These are phyloP conservation scores for Geotrichum restrictum DNA, from an alignment of 1,139 yeast species.

Conservation along the genomic window DNA sequence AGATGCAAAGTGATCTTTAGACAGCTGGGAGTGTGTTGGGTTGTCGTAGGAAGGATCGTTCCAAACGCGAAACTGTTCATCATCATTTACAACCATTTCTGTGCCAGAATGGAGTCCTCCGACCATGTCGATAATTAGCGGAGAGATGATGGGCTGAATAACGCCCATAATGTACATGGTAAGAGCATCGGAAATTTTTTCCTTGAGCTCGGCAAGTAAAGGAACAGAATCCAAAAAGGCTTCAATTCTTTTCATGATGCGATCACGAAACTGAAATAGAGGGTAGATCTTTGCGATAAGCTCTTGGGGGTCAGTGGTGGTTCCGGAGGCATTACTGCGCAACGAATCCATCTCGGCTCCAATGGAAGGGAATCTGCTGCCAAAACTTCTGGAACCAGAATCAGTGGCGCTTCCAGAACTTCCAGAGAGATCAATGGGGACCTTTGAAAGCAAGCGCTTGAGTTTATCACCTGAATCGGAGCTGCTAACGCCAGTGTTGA, in stretches of 20 bases:
- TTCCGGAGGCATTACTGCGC: constrained; percentile 13
- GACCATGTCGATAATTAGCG: constrained; percentile 26
- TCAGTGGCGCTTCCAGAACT: background rate
- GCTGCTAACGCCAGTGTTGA: constrained; percentile 14
- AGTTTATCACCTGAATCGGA: constrained; percentile 15
- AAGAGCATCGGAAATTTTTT: constrained; percentile 28
- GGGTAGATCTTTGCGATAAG: constrained; percentile 26
- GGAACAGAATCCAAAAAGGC: constrained; percentile 27
- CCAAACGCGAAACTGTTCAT: constrained; percentile 31
- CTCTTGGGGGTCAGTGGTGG: constrained; percentile 19
- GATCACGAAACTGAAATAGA: constrained; percentile 28
- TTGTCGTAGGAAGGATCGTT: constrained; percentile 26
- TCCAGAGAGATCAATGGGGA: constrained; percentile 21
- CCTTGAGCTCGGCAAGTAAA: constrained; percentile 25
- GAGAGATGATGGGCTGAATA: constrained; percentile 29
- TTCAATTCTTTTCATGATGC: constrained; percentile 26
- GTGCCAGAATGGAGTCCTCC: constrained; percentile 27
- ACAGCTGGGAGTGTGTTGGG: constrained; percentile 32
- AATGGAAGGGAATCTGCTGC: constrained; percentile 5
- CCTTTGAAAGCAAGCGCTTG: constrained; percentile 17
- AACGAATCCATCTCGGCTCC: constrained; percentile 18
- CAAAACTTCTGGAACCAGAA: constrained; percentile 12
- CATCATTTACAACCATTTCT: constrained; percentile 27
- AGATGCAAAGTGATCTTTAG: constrained; percentile 31
- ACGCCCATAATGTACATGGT: constrained; percentile 29